These are phyloP conservation scores for Eucalyptus lansdowneana DNA, from an alignment of 345 rosid genomes.

Conservation along the genomic window DNA sequence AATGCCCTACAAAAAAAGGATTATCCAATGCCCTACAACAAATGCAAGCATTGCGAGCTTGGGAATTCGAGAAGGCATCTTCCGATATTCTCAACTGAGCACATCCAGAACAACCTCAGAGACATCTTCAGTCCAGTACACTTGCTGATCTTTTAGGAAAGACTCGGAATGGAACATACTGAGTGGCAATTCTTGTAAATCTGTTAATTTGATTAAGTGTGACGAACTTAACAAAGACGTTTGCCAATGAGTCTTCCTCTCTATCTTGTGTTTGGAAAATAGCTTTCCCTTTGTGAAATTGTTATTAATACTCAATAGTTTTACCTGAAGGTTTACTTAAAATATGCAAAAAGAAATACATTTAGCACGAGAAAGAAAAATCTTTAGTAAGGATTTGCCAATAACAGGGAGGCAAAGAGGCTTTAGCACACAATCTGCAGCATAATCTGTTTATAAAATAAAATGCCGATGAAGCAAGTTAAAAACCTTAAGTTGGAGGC, in stretches of 20 bases:
- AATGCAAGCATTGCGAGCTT: background rate
- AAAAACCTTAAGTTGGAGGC: constrained; percentile 17
- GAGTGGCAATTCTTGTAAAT: background rate
- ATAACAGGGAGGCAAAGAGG: background rate
- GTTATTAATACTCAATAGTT: background rate
- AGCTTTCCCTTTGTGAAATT: background rate
- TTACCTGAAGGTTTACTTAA: background rate
- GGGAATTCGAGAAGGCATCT: background rate
- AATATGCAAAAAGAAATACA: background rate
- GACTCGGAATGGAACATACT: background rate
- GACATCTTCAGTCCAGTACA: background rate
- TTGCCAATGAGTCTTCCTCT: background rate
- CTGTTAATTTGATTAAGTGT: background rate
- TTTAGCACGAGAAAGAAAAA: background rate
- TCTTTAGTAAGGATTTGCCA: background rate
- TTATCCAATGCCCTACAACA: background rate
- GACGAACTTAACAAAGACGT: background rate
- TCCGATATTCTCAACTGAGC: background rate
- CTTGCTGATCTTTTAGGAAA: background rate
- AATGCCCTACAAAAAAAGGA: background rate
- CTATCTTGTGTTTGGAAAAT: background rate
- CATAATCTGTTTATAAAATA: background rate
- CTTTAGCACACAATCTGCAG: background rate
- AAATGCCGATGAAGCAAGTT: background rate
- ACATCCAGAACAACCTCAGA: background rate